These are phyloP conservation scores for Penicillium sp. DNA, from an alignment of 2,329 filamentous ascomycete genomes.

Conservation along the genomic window DNA sequence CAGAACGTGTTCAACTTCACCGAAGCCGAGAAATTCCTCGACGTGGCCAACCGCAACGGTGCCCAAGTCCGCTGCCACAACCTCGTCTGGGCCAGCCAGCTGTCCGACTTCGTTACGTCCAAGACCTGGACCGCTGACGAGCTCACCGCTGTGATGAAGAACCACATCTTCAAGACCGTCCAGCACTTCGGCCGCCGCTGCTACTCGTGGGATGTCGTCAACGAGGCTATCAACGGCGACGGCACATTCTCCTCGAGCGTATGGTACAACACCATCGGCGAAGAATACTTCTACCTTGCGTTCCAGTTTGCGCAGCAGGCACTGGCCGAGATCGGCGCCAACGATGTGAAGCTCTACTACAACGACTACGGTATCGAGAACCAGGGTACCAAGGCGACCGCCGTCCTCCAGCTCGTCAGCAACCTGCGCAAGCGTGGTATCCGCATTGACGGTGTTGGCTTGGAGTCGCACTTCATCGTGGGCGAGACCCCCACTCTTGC, in stretches of 20 bases:
- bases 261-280: conserved; percentile 43
- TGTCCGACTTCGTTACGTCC: conserved; percentile 50
- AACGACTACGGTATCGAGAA: conserved; percentile 46
- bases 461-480: conserved; percentile 50
- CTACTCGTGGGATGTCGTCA: conserved; percentile 36
- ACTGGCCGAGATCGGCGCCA: conserved; percentile 29
- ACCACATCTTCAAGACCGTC: conserved; percentile 31
- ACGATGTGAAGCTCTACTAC: conserved; percentile 39
- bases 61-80: conserved; percentile 63
- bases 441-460: conserved; percentile 49
- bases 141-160: conserved; percentile 55
- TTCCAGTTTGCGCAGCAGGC: conserved; percentile 43
- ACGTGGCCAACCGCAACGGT: conserved; percentile 34
- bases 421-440: conserved; percentile 33
- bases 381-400: conserved; percentile 34
- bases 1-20: conserved; percentile 59
- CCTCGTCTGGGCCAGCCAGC: conserved; percentile 46
- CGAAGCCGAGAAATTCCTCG: conserved; percentile 51
- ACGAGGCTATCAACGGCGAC: conserved; percentile 41
- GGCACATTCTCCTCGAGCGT: conserved; percentile 43
- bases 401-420: conserved; percentile 33
- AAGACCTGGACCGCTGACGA: conserved; percentile 57
- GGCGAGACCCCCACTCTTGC: conserved; percentile 40
- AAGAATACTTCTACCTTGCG: conserved; percentile 45
- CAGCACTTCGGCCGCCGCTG: conserved; percentile 28